These are phyloP conservation scores for Lasiodiplodia sp. DNA, from an alignment of 2,329 filamentous ascomycete species.

Conservation along the genomic window DNA sequence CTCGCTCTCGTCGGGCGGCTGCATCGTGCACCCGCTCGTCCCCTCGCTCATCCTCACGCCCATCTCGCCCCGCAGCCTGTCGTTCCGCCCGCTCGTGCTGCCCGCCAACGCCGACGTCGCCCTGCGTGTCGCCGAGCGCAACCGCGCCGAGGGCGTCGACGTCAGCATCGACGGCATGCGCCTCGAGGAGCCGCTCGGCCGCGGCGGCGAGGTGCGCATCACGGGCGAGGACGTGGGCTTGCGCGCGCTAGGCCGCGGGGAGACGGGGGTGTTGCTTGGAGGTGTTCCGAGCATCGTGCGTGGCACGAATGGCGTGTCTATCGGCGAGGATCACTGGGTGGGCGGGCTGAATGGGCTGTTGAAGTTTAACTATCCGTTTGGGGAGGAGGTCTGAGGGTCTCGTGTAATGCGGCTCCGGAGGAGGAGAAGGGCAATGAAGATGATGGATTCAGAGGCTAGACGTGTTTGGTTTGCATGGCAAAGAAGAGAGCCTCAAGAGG, in stretches of 20 bases:
- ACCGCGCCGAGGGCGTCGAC: conserved; percentile 57
- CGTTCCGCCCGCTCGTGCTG: conserved; percentile 88
- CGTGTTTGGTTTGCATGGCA: not conserved
- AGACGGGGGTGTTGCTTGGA: conserved; percentile 67
- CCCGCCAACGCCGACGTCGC: conserved; percentile 86
- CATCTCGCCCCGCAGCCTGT: conserved; percentile 90
- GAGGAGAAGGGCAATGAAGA: not conserved
- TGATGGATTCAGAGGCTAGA: not conserved
- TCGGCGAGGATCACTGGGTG: conserved; percentile 90
- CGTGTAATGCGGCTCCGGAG: no score
- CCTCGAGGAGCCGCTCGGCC: conserved; percentile 46
- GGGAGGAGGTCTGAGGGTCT: conserved; percentile 57
- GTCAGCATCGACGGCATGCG: conserved; percentile 59
- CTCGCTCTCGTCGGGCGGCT: conserved; percentile 88
- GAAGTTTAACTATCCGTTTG: conserved; percentile 98
- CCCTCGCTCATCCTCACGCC: conserved; percentile 88
- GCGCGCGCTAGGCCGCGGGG: conserved; percentile 53
- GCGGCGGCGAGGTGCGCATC: conserved; percentile 78
- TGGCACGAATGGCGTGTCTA: conserved; percentile 50
- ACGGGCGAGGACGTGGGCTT: conserved; percentile 78
- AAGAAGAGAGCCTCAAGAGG: no score
- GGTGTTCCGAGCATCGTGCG: conserved; percentile 93
- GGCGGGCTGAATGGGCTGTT: conserved; percentile 90
- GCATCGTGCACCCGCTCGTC: conserved; percentile 93
- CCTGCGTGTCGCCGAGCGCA: conserved; percentile 75